These are phyloP conservation scores for Plenodomus tracheiphilus DNA, from an alignment of 2,329 filamentous ascomycete species.

Conservation along the genomic window DNA sequence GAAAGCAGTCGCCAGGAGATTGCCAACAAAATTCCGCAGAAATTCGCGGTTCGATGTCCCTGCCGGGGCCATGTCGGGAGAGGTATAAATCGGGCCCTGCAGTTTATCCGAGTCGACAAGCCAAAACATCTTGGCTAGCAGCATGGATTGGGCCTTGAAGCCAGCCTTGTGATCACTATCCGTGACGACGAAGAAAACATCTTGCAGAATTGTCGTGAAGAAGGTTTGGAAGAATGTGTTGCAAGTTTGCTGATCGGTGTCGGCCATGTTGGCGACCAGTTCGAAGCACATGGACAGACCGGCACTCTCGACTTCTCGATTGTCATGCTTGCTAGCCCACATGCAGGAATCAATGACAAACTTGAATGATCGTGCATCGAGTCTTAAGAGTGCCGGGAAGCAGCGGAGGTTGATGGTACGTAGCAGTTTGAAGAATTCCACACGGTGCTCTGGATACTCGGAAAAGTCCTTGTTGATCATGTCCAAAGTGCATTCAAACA, in stretches of 20 bases:
- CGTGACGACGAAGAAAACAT: slow-evolving; percentile 97
- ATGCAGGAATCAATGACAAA: slow-evolving; percentile 99
- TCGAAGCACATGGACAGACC: slow-evolving; percentile 98
- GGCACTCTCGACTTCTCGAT: slow-evolving; percentile 94
- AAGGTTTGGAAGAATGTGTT: slow-evolving; percentile 98
- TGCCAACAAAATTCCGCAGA: slow-evolving; percentile 82
- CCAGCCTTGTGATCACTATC: slow-evolving; percentile 98
- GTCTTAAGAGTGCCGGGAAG: slow-evolving; percentile 90
- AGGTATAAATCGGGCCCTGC: slow-evolving; percentile 83
- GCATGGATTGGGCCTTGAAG: slow-evolving; percentile 95
- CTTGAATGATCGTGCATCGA: slow-evolving; percentile 97
- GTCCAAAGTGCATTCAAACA: slow-evolving; percentile 96
- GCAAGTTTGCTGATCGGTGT: slow-evolving; percentile 81
- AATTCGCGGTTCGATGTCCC: slow-evolving; percentile 92
- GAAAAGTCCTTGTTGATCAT: slow-evolving; percentile 99
- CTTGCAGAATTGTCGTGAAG: slow-evolving; percentile 92
- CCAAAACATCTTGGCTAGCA: slow-evolving; percentile 94
- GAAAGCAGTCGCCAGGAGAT: slow-evolving; percentile 85
- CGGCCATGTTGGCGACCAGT: slow-evolving; percentile 95
- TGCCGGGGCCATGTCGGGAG: slow-evolving; percentile 73
- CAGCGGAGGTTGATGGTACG: slow-evolving; percentile 96
- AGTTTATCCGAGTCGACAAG: slow-evolving; percentile 91
- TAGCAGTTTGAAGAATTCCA: slow-evolving; percentile 98
- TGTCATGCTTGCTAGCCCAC: slow-evolving; percentile 99
- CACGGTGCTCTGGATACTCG: slow-evolving; percentile 95